Evolutionary conservation across 208 protist genomes (phyloP).

Genomic region (Porcisia hertigi): DNA sequence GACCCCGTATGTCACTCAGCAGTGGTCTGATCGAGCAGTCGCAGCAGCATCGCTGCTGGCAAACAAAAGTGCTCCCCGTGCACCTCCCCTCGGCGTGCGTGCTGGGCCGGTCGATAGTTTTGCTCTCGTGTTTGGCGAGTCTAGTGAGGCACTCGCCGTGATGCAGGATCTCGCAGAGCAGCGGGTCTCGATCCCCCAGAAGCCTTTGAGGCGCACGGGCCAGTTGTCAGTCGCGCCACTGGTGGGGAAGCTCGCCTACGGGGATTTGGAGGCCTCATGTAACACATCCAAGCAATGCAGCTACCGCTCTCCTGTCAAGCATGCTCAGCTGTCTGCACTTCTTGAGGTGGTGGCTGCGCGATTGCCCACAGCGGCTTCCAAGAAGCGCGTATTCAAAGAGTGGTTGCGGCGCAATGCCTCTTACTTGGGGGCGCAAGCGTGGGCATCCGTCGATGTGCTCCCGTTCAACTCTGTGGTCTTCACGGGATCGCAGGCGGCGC

Average conservation of each 20-base stretch:
- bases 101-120: conserved; percentile 11
- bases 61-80: neutral
- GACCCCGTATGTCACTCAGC: conserved; percentile 19
- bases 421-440: neutral
- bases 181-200: neutral
- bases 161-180: conserved; percentile 20
- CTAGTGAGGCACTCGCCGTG: neutral
- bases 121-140: conserved; percentile 18
- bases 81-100: neutral
- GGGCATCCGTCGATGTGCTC: neutral
- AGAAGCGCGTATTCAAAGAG: conserved; percentile 5
- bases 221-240: neutral
- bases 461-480: conserved; percentile 9
- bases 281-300: conserved; percentile 1
- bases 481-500: neutral
- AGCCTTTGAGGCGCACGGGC: too few species aligned
- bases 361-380: conserved; percentile 5
- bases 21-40: conserved; percentile 26
- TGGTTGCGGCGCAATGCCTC: conserved; percentile 5
- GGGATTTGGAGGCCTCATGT: conserved; percentile 7
- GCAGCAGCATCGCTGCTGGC: neutral
- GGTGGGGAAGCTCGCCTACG: neutral
- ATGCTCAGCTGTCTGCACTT: neutral
- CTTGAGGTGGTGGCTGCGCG: conserved; percentile 2
- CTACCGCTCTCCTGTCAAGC: neutral